Base-by-base conservation (phyloP, 2,329 filamentous ascomycete species). In the Apiospora kogelbergensis region DNA sequence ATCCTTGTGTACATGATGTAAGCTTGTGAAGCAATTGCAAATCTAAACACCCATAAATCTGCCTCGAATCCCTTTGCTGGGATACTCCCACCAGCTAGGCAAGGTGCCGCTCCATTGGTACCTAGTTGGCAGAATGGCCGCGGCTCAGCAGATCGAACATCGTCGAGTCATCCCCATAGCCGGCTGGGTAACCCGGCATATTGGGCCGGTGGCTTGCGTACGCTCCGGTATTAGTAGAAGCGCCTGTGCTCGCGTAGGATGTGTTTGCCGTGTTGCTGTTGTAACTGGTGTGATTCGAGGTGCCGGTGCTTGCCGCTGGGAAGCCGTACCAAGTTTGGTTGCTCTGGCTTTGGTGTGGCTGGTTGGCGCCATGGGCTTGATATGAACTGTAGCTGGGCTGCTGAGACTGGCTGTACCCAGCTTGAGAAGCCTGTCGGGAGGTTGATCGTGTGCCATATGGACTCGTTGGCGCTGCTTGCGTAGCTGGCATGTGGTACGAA, bases 321-420 rank as follows among this genome's bases (percentile, higher is more conserved):
- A 81, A 78, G 7, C 76, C 74, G 68, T 80, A 81, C 80, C 80
- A 81, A 37, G 72, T 74, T 66, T 78, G 76, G 24, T 78, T 76
- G 13, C 77, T 77, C 45, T 76, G 76, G 60, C 65, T 69, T 44
- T 65, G 63, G 3, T 65, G 63, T 11, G 63, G 22, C n/a, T 65
- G 63, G 5, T 42, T 42, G 3, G n/a, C 37, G n/a, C 17, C 7
- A n/a, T 42, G 63, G 5, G 76, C 68, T 41, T 74, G 48, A 66
- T 78, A 80, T 0, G 77, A 74, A 10, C 53, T 72, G 67, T 78
- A 78, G 2, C 70, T 67, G 41, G 76, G 76, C 44, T 77, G 72
- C 53, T 77, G 76, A 4, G 72, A 64, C 65, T 80, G 79, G 33
- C 72, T 73, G 48, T 79, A 76, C 3, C 75, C 33, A 5, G 68